These are phyloP conservation scores for Trametes punicea DNA, from an alignment of 768 basidiomycete genomes.

Conservation along the genomic window DNA sequence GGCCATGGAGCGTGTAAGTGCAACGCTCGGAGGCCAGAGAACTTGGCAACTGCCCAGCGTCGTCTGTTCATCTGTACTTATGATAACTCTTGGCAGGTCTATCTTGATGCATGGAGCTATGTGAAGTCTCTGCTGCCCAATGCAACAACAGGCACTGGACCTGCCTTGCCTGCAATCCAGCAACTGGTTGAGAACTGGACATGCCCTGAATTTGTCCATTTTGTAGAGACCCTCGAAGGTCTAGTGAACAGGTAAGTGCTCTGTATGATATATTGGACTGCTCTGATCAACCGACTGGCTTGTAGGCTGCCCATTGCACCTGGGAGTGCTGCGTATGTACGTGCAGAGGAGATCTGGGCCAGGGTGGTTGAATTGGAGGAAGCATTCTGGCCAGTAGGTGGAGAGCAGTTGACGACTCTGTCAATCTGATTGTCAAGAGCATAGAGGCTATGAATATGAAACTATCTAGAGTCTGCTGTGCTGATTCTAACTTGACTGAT, in stretches of 20 bases:
- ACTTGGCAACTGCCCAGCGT: background rate
- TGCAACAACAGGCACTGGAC: background rate
- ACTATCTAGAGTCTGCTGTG: background rate
- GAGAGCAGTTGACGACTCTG: conserved; percentile 30
- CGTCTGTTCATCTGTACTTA: background rate
- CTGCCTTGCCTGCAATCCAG: conserved; percentile 32
- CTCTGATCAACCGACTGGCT: background rate
- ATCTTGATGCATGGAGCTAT: conserved; percentile 64
- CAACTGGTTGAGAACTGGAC: conserved; percentile 67
- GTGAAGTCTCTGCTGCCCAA: conserved; percentile 31
- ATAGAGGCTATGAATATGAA: background rate
- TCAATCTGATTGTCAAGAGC: background rate
- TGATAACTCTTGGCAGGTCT: conserved; percentile 42
- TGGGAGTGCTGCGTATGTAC: conserved; percentile 33
- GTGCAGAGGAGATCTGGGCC: conserved; percentile 51
- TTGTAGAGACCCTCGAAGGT: conserved; percentile 47
- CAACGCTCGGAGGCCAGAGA: too few relatives aligned
- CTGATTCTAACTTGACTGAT: background rate
- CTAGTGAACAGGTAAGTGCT: conserved; percentile 40
- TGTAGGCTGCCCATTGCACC: conserved; percentile 37
- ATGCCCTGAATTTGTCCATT: conserved; percentile 46
- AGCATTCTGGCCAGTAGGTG: conserved; percentile 54
- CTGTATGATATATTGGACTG: background rate
- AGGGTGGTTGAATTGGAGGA: conserved; percentile 60
- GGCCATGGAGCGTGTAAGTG: conserved; percentile 71